A percentile compares a stretch with the other conserved stretches of the same genome.
Conservation (phyloP, 352 stramenopile species). For the Phytophthora parvispora region DNA sequence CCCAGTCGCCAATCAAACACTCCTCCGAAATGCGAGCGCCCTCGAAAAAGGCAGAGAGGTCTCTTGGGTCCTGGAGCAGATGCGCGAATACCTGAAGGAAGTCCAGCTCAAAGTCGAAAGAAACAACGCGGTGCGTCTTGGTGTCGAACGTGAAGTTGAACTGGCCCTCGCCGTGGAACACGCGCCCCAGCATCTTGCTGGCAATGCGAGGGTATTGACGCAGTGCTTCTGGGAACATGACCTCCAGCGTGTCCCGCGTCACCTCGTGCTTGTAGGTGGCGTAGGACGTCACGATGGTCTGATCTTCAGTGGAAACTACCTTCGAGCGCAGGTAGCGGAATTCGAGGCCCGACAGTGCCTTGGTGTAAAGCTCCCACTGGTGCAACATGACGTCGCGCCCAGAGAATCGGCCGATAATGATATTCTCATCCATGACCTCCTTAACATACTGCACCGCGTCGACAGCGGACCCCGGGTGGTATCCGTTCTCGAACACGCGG, state of each 20-base stretch:
- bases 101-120: slow-evolving; percentile 58
- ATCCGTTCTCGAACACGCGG: slow-evolving; percentile 65
- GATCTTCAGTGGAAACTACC: slow-evolving; percentile 19
- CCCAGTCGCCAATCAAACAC: slow-evolving; percentile 52
- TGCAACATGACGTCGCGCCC: slow-evolving; percentile 60
- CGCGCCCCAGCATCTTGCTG: slow-evolving; percentile 38
- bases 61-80: slow-evolving; percentile 48
- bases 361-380: slow-evolving; percentile 63
- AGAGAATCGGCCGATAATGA: slow-evolving; percentile 49
- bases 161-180: slow-evolving; percentile 36
- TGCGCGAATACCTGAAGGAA: slow-evolving; percentile 49
- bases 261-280: slow-evolving; percentile 55
- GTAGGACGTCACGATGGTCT: slow-evolving; percentile 47
- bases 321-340: slow-evolving; percentile 42
- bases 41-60: slow-evolving; percentile 53
- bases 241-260: slow-evolving; percentile 50
- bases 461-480: slow-evolving; percentile 27
- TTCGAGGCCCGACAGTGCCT: slow-evolving; percentile 43
- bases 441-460: slow-evolving; percentile 50
- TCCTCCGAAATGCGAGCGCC: slow-evolving; percentile 60
- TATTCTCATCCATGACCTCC: slow-evolving; percentile 56
- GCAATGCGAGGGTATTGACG: slow-evolving; percentile 31
- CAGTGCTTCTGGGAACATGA: slow-evolving; percentile 65
- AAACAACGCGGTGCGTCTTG: slow-evolving; percentile 45
- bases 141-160: slow-evolving; percentile 65